Base-by-base conservation (phyloP, 176 grass and related monocot species). In the Juncus inflexus region DNA sequence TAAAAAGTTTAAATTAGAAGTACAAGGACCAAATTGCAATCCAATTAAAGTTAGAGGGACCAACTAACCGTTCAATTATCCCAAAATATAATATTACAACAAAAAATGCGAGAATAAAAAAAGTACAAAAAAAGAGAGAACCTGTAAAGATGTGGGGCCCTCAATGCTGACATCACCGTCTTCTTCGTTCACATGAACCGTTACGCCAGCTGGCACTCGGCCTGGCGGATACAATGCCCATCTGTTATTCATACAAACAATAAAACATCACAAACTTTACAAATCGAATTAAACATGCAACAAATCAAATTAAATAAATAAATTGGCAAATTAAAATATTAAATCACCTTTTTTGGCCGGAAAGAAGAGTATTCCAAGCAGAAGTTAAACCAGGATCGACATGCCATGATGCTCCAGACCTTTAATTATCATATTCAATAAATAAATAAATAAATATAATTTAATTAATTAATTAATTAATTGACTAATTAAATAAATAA, bases 281-380 rank as follows among this genome's bases (percentile, higher is more conserved):
- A 37, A 78, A 76, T 65, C 74, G 3, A 14, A 50, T 74, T 40
- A 58, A 41, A 38, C 52, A 9, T 67, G 52, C 50, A 47, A 47
- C 45, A 65, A 4, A 57, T 38, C 3, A 7, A 14, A 4, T 74
- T 56, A 52, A 63, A 70, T 12, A 8, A 45, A 40, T 60, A 38
- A 43, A 42, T 15, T 12, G 16, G 50, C 40, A 64, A 70, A 57
- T 9, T 8, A 58, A 47, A 72, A 35, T 50, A 58, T 0, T 3
- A 74, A 10, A 39, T 3, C 51, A 97, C 94, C 94, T 97, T 91
- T 97, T 97, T 38, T 60, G 70, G 40, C 94, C 94, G 74, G 77
- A 89, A 72, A 97, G 82, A 78, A 97, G 94, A 74, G 94, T 97
- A 50, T 97, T 97, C 94, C 94, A 97, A 19, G 94, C 94, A 58